Conservation (phyloP, 78 protist species). For the Dictyostelium discoideum region DNA sequence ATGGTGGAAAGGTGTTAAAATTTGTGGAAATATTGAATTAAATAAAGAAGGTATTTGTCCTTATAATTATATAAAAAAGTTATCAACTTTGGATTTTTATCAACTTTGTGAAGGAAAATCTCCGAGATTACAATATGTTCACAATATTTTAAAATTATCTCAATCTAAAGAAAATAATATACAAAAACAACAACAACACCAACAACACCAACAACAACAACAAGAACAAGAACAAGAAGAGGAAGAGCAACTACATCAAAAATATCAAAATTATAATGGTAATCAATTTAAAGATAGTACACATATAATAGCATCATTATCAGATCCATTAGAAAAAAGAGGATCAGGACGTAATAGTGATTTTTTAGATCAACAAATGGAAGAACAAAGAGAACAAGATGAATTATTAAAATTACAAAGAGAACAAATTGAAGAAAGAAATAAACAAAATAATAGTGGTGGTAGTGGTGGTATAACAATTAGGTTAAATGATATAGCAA, state of each 20-base stretch:
- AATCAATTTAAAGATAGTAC: conserved; percentile 4
- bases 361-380: background rate
- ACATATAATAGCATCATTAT: conserved; percentile 39
- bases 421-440: conserved; percentile 9
- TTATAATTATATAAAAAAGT: conserved; percentile 38
- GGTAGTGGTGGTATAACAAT: background rate
- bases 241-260: background rate
- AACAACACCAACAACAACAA: background rate
- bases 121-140: background rate
- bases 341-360: background rate
- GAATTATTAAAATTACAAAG: background rate
- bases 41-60: conserved; percentile 67
- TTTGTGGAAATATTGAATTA: background rate
- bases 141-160: background rate
- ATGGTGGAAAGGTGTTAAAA: conserved; percentile 62
- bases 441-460: background rate
- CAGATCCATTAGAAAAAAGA: conserved; percentile 38
- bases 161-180: background rate
- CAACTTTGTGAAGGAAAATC: background rate
- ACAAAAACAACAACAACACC: background rate
- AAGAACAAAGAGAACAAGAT: conserved; percentile 5
- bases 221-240: background rate
- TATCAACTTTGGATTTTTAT: conserved; percentile 14
- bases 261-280: background rate
- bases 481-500: conserved; percentile 55